Conservation (phyloP, 352 stramenopile species). For the Phytophthora vignae region DNA sequence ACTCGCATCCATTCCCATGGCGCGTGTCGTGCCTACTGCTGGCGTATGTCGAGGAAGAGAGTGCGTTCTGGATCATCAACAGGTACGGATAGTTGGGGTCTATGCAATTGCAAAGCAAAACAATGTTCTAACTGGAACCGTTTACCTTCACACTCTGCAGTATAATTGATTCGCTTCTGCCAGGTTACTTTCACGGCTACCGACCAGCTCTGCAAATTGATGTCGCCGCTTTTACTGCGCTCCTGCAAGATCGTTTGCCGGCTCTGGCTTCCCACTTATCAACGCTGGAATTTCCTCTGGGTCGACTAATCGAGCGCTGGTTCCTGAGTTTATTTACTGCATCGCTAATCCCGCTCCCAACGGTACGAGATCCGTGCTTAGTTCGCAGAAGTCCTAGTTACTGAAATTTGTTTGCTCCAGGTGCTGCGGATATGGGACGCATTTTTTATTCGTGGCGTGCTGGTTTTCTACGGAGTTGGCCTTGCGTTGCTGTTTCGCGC, state of each 20-base stretch:
- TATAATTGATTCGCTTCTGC: slow-evolving; percentile 71
- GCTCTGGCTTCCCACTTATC: slow-evolving; percentile 61
- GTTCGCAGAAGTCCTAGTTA: not conserved
- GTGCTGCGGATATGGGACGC: slow-evolving; percentile 83
- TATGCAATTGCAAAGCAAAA: not conserved
- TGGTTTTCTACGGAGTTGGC: slow-evolving; percentile 76
- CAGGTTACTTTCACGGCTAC: slow-evolving; percentile 84
- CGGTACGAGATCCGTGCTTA: slow-evolving; percentile 39
- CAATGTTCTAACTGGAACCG: not conserved
- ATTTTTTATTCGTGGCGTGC: slow-evolving; percentile 77
- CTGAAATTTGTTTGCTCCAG: slow-evolving; percentile 24
- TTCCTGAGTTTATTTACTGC: slow-evolving; percentile 82
- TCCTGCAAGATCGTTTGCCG: slow-evolving; percentile 65
- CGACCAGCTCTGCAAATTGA: slow-evolving; percentile 78
- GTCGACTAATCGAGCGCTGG: slow-evolving; percentile 68
- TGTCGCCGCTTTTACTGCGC: slow-evolving; percentile 55
- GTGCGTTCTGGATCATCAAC: slow-evolving; percentile 84
- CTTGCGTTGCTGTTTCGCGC: slow-evolving; percentile 72
- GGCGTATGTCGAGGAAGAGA: slow-evolving; percentile 84
- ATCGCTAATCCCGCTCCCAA: slow-evolving; percentile 70
- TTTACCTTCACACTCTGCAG: slow-evolving; percentile 25
- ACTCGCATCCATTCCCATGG: slow-evolving; percentile 80
- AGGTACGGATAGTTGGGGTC: slow-evolving; percentile 46
- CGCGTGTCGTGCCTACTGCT: slow-evolving; percentile 70
- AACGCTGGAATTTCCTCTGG: slow-evolving; percentile 62